Percentiles rank a stretch among this genome's conserved stretches.
phyloP scores from a whole-genome alignment of 169 alveolate genomes.

The Eimeria acervulina region DNA sequence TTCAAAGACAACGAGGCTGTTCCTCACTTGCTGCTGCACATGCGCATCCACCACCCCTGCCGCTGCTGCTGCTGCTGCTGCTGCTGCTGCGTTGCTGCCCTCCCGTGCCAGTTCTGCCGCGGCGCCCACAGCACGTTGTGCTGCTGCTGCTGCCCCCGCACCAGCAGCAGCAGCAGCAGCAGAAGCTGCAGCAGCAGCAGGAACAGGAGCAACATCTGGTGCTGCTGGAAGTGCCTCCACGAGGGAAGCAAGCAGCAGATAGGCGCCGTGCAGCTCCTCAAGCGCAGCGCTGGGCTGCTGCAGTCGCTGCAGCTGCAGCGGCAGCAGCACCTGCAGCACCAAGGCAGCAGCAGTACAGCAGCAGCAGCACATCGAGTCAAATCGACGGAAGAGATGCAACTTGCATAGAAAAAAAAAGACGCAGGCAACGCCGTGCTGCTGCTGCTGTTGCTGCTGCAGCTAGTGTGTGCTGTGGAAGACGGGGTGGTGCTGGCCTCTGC shows the following conservation, averaged over 20 bases:
- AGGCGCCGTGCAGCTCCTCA: constrained; percentile 41
- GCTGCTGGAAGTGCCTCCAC: neutral
- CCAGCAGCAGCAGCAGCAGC: neutral
- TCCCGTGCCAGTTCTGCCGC: neutral
- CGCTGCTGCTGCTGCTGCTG: constrained; percentile 58
- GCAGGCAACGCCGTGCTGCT: neutral
- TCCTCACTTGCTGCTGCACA: constrained; percentile 14
- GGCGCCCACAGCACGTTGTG: neutral
- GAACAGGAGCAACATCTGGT: neutral
- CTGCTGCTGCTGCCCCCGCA: constrained; percentile 34
- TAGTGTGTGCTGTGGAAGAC: neutral
- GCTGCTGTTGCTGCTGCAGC: neutral
- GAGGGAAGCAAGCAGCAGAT: constrained; percentile 19
- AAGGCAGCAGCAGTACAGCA: constrained; percentile 28
- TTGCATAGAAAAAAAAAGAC: neutral
- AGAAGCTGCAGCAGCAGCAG: neutral
- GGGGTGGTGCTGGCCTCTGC: too few relatives aligned
- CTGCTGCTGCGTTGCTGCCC: constrained; percentile 11
- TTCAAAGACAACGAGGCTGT: constrained; percentile 24
- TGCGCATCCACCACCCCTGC: constrained; percentile 10
- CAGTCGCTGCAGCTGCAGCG: constrained; percentile 54
- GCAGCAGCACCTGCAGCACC: constrained; percentile 42
- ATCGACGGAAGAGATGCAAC: neutral
- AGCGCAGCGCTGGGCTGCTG: neutral
- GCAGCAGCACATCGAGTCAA: neutral